Evolutionary conservation across 192 early-diverging fungal species (phyloP), one percentile per base, ranked within the genome.

Genomic region (Lobosporangium transversale): DNA sequence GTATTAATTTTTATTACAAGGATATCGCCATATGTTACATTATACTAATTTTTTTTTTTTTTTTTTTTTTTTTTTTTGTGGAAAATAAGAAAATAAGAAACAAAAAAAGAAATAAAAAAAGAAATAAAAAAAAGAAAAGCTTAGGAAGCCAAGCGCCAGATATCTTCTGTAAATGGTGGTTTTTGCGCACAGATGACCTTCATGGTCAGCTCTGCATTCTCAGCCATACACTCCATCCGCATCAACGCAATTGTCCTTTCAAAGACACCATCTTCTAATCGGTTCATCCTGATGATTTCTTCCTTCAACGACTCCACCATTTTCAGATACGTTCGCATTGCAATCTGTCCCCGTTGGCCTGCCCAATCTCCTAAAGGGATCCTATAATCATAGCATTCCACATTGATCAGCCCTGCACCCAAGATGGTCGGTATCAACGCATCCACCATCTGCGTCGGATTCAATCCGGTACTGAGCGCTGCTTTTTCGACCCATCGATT

Each of bases 131-230:
- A n/a, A n/a, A n/a, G n/a, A n/a, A n/a, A n/a, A n/a, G n/a, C n/a
- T n/a, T n/a, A n/a, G n/a, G n/a, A n/a, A n/a, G n/a, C n/a, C n/a
- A n/a, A 59, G 15, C 65, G 65, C 73, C 73, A 76, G 24, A 56
- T 62, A 43, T 76, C 73, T 20, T 76, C 73, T n/a, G 71, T 49
- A 27, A 56, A 57, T 0, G 73, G 73, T 2, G 73, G 73, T 26
- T 76, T 76, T 23, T 76, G 73, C 10, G 73, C 73, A 42, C 57
- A 67, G 27, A 76, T 66, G 10, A 76, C 73, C 53, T 76, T 76
- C 64, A 76, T 67, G 40, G 67, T 26, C 45, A 76, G 47, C 31
- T 76, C 73, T 2, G 73, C 64, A 33, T 52, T 58, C 15, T 71
- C 69, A 0, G 26, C 52, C 4, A 36, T 32, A 18, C 63, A 67